Evolutionary conservation across 176 grass and related monocot species (phyloP).

Genomic region (Oryza glumipatula): DNA sequence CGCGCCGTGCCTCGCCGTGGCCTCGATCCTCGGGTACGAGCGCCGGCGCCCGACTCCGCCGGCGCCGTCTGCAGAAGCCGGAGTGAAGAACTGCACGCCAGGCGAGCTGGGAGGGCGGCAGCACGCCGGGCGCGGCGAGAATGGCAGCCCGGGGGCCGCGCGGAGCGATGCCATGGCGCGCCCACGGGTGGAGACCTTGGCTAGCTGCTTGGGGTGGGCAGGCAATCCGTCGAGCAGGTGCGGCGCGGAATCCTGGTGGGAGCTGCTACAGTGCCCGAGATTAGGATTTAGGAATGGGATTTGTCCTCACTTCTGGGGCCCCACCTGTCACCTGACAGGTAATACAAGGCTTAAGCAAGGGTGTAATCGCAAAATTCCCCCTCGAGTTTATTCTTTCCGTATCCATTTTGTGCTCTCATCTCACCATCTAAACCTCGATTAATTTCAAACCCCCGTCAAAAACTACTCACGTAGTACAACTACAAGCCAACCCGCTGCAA

Average conservation of each 20-base stretch:
- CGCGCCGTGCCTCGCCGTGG: conserved; percentile 54
- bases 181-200: too few species aligned
- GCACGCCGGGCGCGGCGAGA: not conserved
- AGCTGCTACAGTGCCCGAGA: too few species aligned
- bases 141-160: not conserved
- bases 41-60: not conserved
- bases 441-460: not conserved
- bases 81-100: not conserved
- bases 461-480: not conserved
- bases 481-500: conserved; percentile 18
- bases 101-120: not conserved
- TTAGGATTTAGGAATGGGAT: not conserved
- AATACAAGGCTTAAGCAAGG: not conserved
- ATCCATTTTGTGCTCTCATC: not conserved
- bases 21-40: conserved; percentile 57
- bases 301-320: not conserved
- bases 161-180: conserved; percentile 36
- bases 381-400: not conserved
- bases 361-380: not conserved
- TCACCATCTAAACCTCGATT: not conserved
- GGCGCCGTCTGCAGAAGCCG: not conserved
- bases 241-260: not conserved
- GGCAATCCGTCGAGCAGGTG: conserved; percentile 58
- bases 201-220: not conserved
- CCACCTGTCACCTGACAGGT: not conserved